phyloP scores from a whole-genome alignment of 208 protist species.

The Hexamita inflata region DNA sequence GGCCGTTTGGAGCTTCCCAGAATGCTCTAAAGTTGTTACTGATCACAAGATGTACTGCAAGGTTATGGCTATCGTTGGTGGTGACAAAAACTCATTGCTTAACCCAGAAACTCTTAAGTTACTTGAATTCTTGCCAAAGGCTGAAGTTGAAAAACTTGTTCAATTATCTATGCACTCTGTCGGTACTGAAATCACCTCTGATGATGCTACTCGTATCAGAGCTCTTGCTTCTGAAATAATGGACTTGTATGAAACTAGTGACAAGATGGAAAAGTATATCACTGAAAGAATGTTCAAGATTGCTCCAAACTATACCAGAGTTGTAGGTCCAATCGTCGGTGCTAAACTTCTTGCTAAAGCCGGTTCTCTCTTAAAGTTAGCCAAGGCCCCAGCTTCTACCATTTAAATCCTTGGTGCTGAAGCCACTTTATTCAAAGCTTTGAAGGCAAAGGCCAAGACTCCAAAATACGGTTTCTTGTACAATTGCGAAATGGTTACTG shows the following conservation, averaged over 20 bases:
- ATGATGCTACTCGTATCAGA: conserved; percentile 46
- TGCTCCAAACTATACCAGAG: conserved; percentile 87
- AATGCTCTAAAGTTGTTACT: conserved; percentile 83
- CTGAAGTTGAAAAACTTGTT: neutral
- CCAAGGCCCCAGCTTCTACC: conserved; percentile 92
- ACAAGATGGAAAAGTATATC: conserved; percentile 81
- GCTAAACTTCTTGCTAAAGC: conserved; percentile 92
- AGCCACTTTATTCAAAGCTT: conserved; percentile 80
- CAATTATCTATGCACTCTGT: conserved; percentile 87
- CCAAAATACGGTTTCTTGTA: conserved; percentile 44
- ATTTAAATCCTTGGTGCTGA: conserved; percentile 96
- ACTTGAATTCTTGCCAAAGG: neutral
- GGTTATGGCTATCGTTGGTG: neutral
- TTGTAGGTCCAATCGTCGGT: conserved; percentile 90
- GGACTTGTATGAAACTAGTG: conserved; percentile 42
- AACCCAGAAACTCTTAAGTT: neutral
- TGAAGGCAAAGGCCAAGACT: conserved; percentile 72
- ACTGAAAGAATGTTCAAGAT: conserved; percentile 73
- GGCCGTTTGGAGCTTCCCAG: conserved; percentile 97
- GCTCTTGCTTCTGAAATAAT: conserved; percentile 47
- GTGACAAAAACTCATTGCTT: neutral
- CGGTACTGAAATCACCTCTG: conserved; percentile 70
- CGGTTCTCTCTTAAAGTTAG: conserved; percentile 81
- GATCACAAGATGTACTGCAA: conserved; percentile 77
- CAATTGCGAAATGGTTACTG: neutral